phyloP scores from a whole-genome alignment of 768 basidiomycete species.

The Kwoniella bestiolae region DNA sequence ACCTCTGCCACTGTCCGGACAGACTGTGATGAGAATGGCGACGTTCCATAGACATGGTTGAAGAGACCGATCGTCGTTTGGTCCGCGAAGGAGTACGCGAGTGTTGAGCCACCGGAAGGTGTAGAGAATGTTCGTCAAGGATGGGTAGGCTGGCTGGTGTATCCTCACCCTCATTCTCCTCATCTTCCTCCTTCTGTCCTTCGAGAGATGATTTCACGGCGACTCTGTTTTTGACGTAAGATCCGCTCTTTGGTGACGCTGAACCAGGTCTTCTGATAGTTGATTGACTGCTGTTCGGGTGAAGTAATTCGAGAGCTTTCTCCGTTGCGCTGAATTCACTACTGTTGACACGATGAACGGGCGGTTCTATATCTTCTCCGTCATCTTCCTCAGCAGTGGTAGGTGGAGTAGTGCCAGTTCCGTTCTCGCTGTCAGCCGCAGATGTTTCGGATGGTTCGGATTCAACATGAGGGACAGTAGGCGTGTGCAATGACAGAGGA shows the following conservation, averaged over 20 bases:
- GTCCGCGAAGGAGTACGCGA: conserved; percentile 90
- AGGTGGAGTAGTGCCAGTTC: conserved; percentile 45
- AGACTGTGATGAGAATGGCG: conserved; percentile 44
- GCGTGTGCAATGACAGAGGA: conserved; percentile 34
- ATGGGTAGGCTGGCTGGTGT: conserved; percentile 22
- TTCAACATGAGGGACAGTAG: conserved; percentile 16
- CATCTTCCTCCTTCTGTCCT: conserved; percentile 45
- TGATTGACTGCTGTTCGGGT: conserved; percentile 54
- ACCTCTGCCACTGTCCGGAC: conserved; percentile 63
- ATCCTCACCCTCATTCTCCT: conserved; percentile 17
- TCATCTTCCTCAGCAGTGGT: conserved; percentile 53
- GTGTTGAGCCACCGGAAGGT: conserved; percentile 62
- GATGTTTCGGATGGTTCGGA: conserved; percentile 39
- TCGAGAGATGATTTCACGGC: conserved; percentile 31
- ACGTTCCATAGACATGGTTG: conserved; percentile 63
- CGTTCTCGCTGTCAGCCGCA: conserved; percentile 37
- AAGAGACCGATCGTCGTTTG: conserved; percentile 93
- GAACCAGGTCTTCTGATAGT: conserved; percentile 50
- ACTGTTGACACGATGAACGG: conserved; percentile 27
- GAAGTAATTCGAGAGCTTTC: conserved; percentile 40
- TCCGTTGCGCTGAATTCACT: conserved; percentile 41
- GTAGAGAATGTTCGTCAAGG: conserved; percentile 59
- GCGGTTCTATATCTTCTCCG: conserved; percentile 16
- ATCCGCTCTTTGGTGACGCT: conserved; percentile 22
- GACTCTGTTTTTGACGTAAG: conserved; percentile 25